phyloP scores from a whole-genome alignment of 2,329 filamentous ascomycete genomes.

The Cercospora citrullina region DNA sequence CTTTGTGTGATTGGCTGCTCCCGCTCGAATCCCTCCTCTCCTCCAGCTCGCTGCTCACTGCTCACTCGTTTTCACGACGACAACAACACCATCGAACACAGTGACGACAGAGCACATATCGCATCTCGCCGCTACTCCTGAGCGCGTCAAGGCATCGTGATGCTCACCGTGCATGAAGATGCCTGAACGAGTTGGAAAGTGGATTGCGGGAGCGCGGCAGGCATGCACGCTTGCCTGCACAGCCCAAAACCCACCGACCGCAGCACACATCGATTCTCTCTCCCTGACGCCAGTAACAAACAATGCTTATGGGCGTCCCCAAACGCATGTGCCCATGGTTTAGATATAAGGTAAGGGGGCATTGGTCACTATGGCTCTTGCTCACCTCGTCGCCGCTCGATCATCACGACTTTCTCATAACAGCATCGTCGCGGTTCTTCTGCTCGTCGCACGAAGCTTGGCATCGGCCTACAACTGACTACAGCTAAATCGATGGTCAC shows the following conservation, averaged over 20 bases:
- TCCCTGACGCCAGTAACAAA: conserved; percentile 7
- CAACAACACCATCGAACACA: background rate
- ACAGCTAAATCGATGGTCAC: conserved; percentile 11
- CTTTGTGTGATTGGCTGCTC: background rate
- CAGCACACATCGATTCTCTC: background rate
- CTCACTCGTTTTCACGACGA: background rate
- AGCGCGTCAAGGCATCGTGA: background rate
- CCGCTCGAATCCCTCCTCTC: background rate
- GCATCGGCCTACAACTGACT: background rate
- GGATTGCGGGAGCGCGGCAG: background rate
- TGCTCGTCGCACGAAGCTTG: background rate
- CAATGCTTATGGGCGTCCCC: conserved; percentile 16
- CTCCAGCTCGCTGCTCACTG: background rate
- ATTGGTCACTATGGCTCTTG: background rate
- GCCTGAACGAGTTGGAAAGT: background rate
- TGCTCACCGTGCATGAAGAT: background rate
- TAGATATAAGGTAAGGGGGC: conserved; percentile 15
- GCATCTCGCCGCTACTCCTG: background rate
- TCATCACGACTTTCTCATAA: conserved; percentile 1
- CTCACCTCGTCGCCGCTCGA: conserved; percentile 6
- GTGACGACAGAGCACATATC: background rate
- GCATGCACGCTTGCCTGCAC: conserved; percentile 14
- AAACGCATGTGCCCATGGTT: conserved; percentile 3
- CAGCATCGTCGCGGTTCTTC: background rate
- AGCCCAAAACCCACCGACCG: conserved; percentile 6